Conservation (phyloP, 257 asterid genomes). For the Solanum sparsipilum region DNA sequence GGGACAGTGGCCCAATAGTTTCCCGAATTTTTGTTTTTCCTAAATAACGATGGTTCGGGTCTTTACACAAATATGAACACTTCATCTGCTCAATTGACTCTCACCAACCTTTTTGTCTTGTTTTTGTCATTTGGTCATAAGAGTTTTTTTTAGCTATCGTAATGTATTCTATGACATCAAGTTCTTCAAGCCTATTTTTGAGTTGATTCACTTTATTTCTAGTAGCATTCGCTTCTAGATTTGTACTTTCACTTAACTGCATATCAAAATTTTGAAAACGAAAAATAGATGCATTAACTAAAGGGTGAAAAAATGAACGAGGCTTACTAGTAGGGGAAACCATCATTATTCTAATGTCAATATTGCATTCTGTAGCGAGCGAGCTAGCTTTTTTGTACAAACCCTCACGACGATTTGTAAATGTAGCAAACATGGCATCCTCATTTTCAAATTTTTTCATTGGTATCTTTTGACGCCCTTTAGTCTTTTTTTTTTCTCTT, state of each 20-base stretch:
- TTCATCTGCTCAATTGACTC: neutral
- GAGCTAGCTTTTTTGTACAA: neutral
- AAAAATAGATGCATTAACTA: neutral
- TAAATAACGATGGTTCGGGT: too few relatives aligned
- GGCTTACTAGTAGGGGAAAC: constrained; percentile 32
- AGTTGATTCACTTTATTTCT: neutral
- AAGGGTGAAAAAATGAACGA: constrained; percentile 34
- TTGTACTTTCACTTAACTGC: neutral
- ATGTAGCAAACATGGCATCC: constrained; percentile 14
- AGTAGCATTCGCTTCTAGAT: too few relatives aligned
- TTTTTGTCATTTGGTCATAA: neutral
- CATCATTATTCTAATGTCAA: constrained; percentile 23
- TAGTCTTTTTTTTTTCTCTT: constrained; percentile 5
- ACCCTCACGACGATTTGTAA: constrained; percentile 24
- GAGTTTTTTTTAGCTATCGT: too few relatives aligned
- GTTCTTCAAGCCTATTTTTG: neutral
- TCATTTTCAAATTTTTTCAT: constrained; percentile 9
- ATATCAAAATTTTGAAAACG: neutral
- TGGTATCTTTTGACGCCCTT: constrained; percentile 22
- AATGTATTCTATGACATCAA: neutral
- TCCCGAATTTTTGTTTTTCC: too few relatives aligned
- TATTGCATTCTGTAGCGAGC: constrained; percentile 13
- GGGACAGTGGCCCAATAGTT: too few relatives aligned
- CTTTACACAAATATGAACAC: too few relatives aligned
- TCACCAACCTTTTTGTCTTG: neutral